Evolutionary conservation across 2,329 filamentous ascomycete species (phyloP), one percentile per base, ranked within the genome.

Genomic region (Neonectria hederae): DNA sequence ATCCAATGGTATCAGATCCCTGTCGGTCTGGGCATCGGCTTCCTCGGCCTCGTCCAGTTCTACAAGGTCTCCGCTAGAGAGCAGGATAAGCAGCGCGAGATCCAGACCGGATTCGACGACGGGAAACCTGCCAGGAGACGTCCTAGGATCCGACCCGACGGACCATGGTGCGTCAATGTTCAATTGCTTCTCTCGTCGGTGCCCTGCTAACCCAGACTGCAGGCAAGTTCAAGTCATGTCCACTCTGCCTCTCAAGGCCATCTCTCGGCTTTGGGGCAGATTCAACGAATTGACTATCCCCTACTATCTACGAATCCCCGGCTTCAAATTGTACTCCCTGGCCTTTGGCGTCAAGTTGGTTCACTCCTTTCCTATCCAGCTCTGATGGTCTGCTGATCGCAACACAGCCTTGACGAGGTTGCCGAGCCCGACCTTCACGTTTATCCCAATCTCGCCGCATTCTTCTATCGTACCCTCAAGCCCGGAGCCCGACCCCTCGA

Each of bases 401-500:
- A 42, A 6, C 13, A n/a, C 75, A 92, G 90, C 77, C 86, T 99
- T 62, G 87, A 90, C 63, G 96, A 99, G 81, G 90, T 97, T 19
- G 88, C 90, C 32, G 94, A 99, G 76, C 88, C 90, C 19, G 96
- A 99, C 74, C 88, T 99, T 21, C 94, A 92, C 77, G 87, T 87
- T 52, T 99, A 96, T 77, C 92, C 94, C 21, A 99, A 99, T 76
- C 88, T 99, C 43, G 93, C 95, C 6, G 89, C 95, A 63, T 99
- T 99, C 84, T 99, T 99, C 84, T 99, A 98, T 79, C 93, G 96
- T 66, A 93, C 90, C 1, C 85, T 99, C 65, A 98, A 97, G 78
- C 93, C 95, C 6, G 95, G 94, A 35, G 89, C 86, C 13, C 90
- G 96, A 26, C 94, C 94, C 1, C 84, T 99, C 14, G 93, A 98